phyloP scores from a whole-genome alignment of 768 basidiomycete species.

The Lactifluus hygrophoroides region DNA sequence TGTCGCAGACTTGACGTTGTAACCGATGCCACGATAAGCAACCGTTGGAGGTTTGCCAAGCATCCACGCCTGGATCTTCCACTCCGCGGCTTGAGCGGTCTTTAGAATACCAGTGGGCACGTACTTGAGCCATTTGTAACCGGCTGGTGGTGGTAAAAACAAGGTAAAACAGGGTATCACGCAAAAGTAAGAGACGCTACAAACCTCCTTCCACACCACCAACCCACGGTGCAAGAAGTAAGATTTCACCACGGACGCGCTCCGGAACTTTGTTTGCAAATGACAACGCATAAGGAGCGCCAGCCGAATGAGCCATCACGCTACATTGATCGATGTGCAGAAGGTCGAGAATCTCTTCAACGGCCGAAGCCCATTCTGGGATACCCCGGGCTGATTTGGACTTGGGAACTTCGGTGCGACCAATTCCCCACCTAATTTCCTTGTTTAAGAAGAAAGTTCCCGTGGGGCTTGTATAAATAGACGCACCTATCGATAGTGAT shows the following conservation, averaged over 20 bases:
- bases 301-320: constrained; percentile 92
- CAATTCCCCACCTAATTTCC: constrained; percentile 77
- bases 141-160: constrained; percentile 35
- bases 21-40: constrained; percentile 80
- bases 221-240: constrained; percentile 93
- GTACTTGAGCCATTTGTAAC: constrained; percentile 96
- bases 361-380: constrained; percentile 82
- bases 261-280: constrained; percentile 68
- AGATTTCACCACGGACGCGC: constrained; percentile 75
- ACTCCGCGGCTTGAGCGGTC: constrained; percentile 94
- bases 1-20: constrained; percentile 34
- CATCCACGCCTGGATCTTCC: constrained; percentile 96
- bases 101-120: constrained; percentile 89
- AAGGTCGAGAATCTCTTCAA: constrained; percentile 83
- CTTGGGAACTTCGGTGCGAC: constrained; percentile 65
- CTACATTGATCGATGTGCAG: constrained; percentile 73
- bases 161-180: constrained; percentile 10
- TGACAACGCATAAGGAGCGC: constrained; percentile 89
- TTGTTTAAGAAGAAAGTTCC: constrained; percentile 7
- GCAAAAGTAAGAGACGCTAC: constrained; percentile 25
- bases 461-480: background rate
- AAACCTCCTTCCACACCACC: constrained; percentile 81
- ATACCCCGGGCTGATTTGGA: constrained; percentile 68
- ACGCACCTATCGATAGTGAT: constrained; percentile 88
- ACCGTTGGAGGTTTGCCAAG: constrained; percentile 89